A percentile compares a stretch with the other conserved stretches of the same genome.
Conservation (phyloP, 495 filamentous ascomycete species). For the Neurospora sp. region DNA sequence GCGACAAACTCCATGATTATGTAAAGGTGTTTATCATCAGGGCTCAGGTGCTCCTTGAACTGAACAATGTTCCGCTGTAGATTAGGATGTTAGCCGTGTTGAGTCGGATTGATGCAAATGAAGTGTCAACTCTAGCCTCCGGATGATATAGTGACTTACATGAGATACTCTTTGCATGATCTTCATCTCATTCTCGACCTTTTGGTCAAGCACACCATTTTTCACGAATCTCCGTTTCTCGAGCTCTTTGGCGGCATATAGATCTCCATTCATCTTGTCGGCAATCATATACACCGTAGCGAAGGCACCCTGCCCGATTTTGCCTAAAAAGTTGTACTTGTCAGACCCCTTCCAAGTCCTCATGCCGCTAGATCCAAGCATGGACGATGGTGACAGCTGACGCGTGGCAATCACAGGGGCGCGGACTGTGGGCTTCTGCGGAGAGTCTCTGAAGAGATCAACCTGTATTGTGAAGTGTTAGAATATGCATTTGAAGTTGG, state of each 20-base stretch:
- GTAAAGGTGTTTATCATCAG: conserved; percentile 70
- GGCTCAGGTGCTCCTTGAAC: conserved; percentile 77
- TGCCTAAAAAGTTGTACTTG: conserved; percentile 69
- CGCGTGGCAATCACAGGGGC: background rate
- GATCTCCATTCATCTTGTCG: conserved; percentile 62
- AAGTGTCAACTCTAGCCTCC: background rate
- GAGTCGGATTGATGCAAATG: background rate
- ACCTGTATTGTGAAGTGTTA: conserved; percentile 11
- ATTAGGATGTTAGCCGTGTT: conserved; percentile 8
- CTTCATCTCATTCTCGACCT: conserved; percentile 87
- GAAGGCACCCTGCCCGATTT: conserved; percentile 87
- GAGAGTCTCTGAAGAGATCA: conserved; percentile 18
- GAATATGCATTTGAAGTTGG: background rate
- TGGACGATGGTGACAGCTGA: background rate
- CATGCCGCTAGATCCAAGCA: background rate
- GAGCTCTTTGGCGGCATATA: conserved; percentile 84
- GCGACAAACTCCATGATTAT: conserved; percentile 89
- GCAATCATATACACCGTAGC: conserved; percentile 83
- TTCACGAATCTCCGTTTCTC: conserved; percentile 85
- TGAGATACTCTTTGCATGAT: conserved; percentile 81
- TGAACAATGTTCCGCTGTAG: conserved; percentile 79
- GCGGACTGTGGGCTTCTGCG: background rate
- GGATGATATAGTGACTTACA: conserved; percentile 40
- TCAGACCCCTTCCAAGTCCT: conserved; percentile 66
- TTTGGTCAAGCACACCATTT: conserved; percentile 70